A percentile compares a stretch with the other conserved stretches of the same genome.
These are phyloP conservation scores for Styphnolobium japonicum DNA, from an alignment of 306 rosid genomes.

Conservation along the genomic window DNA sequence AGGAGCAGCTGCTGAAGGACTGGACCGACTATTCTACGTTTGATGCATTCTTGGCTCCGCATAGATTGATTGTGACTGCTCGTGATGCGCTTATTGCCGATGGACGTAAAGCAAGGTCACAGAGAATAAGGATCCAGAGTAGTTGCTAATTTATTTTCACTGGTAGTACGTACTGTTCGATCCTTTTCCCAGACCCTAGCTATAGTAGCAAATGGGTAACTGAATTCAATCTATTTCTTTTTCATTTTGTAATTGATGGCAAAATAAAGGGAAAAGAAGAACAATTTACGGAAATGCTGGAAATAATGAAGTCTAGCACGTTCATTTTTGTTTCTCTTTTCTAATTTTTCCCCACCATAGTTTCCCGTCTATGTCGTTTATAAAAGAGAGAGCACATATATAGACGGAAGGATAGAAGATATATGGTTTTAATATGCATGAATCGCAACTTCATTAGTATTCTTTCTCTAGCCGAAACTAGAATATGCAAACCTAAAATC, in stretches of 20 bases:
- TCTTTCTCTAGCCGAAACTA: not conserved
- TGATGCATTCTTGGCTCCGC: conserved; percentile 54
- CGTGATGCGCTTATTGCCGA: conserved; percentile 64
- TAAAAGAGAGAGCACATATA: not conserved
- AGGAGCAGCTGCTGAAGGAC: conserved; percentile 53
- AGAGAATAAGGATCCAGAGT: conserved; percentile 41
- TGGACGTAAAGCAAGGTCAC: conserved; percentile 39
- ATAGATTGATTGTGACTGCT: conserved; percentile 44
- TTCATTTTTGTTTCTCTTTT: not conserved
- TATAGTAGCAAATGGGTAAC: not conserved
- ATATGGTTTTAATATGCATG: not conserved
- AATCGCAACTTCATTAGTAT: not conserved
- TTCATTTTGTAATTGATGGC: not conserved
- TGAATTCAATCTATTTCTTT: not conserved
- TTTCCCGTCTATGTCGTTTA: not conserved
- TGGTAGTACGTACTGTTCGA: not conserved
- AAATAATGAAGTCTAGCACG: too few relatives aligned
- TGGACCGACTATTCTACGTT: conserved; percentile 60
- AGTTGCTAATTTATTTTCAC: conserved; percentile 24
- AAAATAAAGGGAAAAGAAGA: conserved; percentile 10
- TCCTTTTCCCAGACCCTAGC: not conserved
- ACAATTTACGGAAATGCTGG: not conserved
- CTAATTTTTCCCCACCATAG: not conserved
- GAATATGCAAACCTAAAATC: not conserved
- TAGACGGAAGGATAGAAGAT: not conserved